Conservation (phyloP, 495 filamentous ascomycete species). For the Lasiosphaeria ovina region DNA sequence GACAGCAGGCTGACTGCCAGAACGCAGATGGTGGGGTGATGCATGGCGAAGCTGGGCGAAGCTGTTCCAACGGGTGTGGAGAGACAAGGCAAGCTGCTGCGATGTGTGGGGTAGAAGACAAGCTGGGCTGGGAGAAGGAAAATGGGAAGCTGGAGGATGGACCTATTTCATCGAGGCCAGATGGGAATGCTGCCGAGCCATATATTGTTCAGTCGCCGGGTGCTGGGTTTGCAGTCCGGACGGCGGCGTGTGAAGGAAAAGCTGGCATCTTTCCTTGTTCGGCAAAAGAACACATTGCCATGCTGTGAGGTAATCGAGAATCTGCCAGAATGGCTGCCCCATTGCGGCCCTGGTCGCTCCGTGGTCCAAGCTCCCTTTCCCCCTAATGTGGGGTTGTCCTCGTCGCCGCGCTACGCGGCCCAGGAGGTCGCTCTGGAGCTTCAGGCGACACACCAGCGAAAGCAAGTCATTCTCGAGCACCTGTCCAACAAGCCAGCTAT, state of each 20-base stretch:
- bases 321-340: conserved; percentile 17
- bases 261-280: conserved; percentile 37
- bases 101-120: background rate
- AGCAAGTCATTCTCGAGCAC: background rate
- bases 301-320: conserved; percentile 19
- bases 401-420: background rate
- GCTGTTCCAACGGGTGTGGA: conserved; percentile 3
- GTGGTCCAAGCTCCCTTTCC: conserved; percentile 27
- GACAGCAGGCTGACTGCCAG: conserved; percentile 48
- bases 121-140: background rate
- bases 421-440: background rate
- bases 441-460: background rate
- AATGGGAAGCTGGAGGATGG: conserved; percentile 1
- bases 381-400: conserved; percentile 11
- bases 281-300: conserved; percentile 43
- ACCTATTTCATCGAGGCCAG: conserved; percentile 13
- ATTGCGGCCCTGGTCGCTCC: background rate
- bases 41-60: conserved; percentile 35
- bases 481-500: background rate
- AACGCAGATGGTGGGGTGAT: conserved; percentile 45
- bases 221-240: background rate
- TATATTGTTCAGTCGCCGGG: conserved; percentile 2
- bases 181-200: conserved; percentile 1
- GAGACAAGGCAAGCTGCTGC: background rate
- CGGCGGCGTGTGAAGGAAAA: conserved; percentile 20